Conservation (phyloP, 2,329 filamentous ascomycete genomes). For the Trichophyton simii region DNA sequence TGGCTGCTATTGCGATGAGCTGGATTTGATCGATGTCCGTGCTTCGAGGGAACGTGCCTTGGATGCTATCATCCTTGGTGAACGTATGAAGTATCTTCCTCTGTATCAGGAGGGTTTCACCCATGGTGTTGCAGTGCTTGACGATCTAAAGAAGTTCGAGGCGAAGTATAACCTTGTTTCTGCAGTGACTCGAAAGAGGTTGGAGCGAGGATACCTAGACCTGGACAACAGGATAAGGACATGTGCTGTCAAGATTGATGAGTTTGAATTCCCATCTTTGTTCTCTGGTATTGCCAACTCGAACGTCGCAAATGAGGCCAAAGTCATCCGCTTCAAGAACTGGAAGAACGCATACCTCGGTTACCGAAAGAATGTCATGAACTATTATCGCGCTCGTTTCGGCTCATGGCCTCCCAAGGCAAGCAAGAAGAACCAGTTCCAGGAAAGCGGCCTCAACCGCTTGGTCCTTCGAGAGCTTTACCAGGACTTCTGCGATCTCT, state of each 20-base stretch:
- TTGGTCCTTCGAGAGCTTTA: slow-evolving; percentile 72
- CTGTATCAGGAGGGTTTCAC: slow-evolving; percentile 88
- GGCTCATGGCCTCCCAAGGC: slow-evolving; percentile 86
- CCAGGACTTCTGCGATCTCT: slow-evolving; percentile 70
- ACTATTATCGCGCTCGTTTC: slow-evolving; percentile 55
- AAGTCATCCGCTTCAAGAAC: slow-evolving; percentile 64
- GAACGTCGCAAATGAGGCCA: slow-evolving; percentile 63
- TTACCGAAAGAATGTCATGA: slow-evolving; percentile 60
- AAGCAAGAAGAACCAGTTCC: slow-evolving; percentile 79
- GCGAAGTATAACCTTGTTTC: slow-evolving; percentile 61
- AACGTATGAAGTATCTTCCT: slow-evolving; percentile 66
- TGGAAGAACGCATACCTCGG: slow-evolving; percentile 66
- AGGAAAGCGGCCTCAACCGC: slow-evolving; percentile 75
- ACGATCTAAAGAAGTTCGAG: slow-evolving; percentile 57
- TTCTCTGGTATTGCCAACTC: slow-evolving; percentile 83
- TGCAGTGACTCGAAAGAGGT: slow-evolving; percentile 57
- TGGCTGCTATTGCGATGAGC: slow-evolving; percentile 57
- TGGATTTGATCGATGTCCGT: slow-evolving; percentile 65
- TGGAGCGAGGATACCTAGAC: slow-evolving; percentile 72
- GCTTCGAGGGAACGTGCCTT: slow-evolving; percentile 77
- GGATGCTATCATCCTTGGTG: slow-evolving; percentile 77
- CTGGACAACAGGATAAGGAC: slow-evolving; percentile 58
- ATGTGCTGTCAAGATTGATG: slow-evolving; percentile 60
- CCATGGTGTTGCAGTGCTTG: slow-evolving; percentile 74
- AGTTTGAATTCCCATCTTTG: slow-evolving; percentile 82